Evolutionary conservation across 2,329 filamentous ascomycete species (phyloP).

Genomic region (Colletotrichum sp.): DNA sequence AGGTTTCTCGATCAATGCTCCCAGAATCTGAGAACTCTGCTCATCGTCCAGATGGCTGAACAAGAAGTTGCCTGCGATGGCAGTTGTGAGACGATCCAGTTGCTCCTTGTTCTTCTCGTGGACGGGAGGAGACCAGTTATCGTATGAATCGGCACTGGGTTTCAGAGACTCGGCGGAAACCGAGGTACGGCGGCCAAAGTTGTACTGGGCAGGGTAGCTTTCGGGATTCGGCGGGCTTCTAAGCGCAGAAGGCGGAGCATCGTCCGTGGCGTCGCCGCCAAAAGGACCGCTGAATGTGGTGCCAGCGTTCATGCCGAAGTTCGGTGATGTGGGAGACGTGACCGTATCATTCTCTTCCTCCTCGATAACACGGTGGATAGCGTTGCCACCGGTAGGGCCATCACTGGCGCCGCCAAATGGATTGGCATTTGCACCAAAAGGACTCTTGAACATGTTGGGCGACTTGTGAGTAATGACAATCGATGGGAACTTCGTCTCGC

Average conservation of each 20-base stretch:
- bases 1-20: conserved; percentile 91
- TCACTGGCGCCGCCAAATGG: conserved; percentile 69
- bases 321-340: conserved; percentile 74
- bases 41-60: conserved; percentile 96
- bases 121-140: conserved; percentile 88
- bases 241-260: conserved; percentile 49
- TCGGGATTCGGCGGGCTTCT: conserved; percentile 62
- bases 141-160: conserved; percentile 80
- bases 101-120: conserved; percentile 87
- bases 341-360: conserved; percentile 83
- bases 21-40: conserved; percentile 84
- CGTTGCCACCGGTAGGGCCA: conserved; percentile 34
- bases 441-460: conserved; percentile 81
- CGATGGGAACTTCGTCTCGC: background rate
- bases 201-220: conserved; percentile 89
- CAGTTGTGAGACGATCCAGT: conserved; percentile 75
- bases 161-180: conserved; percentile 97
- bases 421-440: conserved; percentile 71
- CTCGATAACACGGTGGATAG: conserved; percentile 69
- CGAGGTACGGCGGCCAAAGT: conserved; percentile 89
- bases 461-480: conserved; percentile 48
- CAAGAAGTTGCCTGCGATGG: conserved; percentile 89
- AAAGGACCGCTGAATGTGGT: conserved; percentile 57
- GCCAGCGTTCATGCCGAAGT: conserved; percentile 52
- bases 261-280: conserved; percentile 51